A percentile compares a stretch with the other conserved stretches of the same genome.
These are phyloP conservation scores for Raphanus raphanistrum DNA, from an alignment of 345 rosid species.

Conservation along the genomic window DNA sequence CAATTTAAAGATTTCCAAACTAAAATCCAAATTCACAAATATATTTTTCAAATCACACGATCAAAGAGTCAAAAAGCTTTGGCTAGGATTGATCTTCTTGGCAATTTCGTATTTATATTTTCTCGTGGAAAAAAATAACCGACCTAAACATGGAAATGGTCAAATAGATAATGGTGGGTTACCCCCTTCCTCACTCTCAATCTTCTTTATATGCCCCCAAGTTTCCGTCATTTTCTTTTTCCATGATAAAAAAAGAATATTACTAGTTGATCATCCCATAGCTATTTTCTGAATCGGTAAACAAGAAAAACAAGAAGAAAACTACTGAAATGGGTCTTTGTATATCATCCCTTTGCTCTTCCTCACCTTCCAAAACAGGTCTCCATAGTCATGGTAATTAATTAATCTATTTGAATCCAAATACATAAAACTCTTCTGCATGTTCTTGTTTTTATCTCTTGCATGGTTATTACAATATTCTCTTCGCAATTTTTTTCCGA, in stretches of 20 bases:
- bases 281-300: slow-evolving; percentile 16
- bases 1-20: neutral
- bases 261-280: slow-evolving; percentile 13
- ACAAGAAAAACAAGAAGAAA: slow-evolving; percentile 15
- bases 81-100: neutral
- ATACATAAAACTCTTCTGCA: neutral
- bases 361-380: slow-evolving; percentile 18
- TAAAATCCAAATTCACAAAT: neutral
- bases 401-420: neutral
- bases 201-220: neutral
- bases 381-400: slow-evolving; percentile 22
- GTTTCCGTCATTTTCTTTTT: neutral
- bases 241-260: neutral
- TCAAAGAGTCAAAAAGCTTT: neutral
- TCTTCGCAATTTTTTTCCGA: neutral
- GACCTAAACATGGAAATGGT: neutral
- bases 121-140: neutral
- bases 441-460: slow-evolving; percentile 5
- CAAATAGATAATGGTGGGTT: neutral
- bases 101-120: neutral
- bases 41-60: neutral
- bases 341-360: neutral
- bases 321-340: slow-evolving; percentile 34
- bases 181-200: neutral
- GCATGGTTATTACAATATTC: neutral